These are phyloP conservation scores for Brassica incana DNA, from an alignment of 345 rosid genomes.

Conservation along the genomic window DNA sequence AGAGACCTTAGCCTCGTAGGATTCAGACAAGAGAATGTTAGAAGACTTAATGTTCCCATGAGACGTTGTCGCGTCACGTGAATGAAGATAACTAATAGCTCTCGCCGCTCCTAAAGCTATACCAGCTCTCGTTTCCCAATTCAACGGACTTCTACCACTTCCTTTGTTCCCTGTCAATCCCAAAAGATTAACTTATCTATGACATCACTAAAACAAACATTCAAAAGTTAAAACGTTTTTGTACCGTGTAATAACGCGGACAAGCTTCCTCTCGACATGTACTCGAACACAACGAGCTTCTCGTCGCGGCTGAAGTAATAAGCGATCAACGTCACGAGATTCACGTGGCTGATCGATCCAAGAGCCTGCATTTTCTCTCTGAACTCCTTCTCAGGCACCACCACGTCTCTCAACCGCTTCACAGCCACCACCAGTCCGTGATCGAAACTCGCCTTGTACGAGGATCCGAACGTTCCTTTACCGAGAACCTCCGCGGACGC, in stretches of 20 bases:
- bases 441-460: constrained; percentile 82
- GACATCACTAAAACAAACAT: background rate
- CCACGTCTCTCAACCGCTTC: constrained; percentile 84
- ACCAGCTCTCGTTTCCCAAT: constrained; percentile 73
- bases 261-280: constrained; percentile 71
- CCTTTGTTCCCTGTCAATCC: constrained; percentile 64
- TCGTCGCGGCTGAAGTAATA: constrained; percentile 59
- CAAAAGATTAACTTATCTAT: background rate
- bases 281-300: constrained; percentile 67
- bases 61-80: constrained; percentile 59
- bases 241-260: constrained; percentile 73
- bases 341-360: constrained; percentile 66
- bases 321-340: constrained; percentile 59
- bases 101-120: constrained; percentile 82
- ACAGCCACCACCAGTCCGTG: constrained; percentile 69
- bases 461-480: constrained; percentile 83
- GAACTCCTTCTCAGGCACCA: constrained; percentile 63
- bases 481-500: constrained; percentile 97
- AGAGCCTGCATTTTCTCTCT: constrained; percentile 67
- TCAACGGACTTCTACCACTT: constrained; percentile 78
- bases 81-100: constrained; percentile 78
- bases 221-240: background rate
- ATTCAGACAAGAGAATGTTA: constrained; percentile 70
- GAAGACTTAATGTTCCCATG: constrained; percentile 96
- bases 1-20: constrained; percentile 70